Evolutionary conservation across 108 stramenopile genomes (phyloP).

Genomic region (Cyclotella atomus): DNA sequence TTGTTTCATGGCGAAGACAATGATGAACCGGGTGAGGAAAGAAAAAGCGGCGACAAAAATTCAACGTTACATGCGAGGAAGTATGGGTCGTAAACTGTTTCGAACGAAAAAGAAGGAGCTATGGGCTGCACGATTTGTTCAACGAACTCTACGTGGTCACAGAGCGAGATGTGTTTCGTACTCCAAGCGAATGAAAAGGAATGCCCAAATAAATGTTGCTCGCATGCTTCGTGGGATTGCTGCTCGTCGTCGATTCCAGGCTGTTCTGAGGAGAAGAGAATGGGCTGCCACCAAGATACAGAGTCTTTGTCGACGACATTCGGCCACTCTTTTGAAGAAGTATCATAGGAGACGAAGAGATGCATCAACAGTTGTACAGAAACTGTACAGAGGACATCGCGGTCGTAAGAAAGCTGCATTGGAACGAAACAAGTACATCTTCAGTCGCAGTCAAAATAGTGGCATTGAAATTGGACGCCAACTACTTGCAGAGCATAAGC

Average conservation of each 20-base stretch:
- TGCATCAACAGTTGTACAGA: constrained; percentile 65
- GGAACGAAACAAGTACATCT: constrained; percentile 88
- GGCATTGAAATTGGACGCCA: constrained; percentile 91
- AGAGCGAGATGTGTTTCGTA: constrained; percentile 46
- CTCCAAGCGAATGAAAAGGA: constrained; percentile 39
- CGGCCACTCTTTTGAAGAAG: constrained; percentile 47
- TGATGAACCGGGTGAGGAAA: constrained; percentile 62
- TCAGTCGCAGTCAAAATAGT: constrained; percentile 79
- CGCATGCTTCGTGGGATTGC: constrained; percentile 62
- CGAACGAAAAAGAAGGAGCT: constrained; percentile 57
- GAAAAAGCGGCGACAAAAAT: constrained; percentile 64
- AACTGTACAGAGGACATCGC: constrained; percentile 67
- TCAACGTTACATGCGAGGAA: constrained; percentile 72
- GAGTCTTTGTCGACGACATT: constrained; percentile 57
- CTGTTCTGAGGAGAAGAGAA: constrained; percentile 47
- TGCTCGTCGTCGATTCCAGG: constrained; percentile 50
- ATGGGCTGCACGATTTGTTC: constrained; percentile 85
- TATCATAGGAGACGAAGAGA: constrained; percentile 43
- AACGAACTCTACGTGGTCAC: constrained; percentile 77
- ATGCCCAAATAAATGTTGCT: constrained; percentile 50
- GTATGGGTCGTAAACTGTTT: constrained; percentile 64
- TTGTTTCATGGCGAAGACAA: constrained; percentile 65
- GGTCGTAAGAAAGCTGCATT: constrained; percentile 68
- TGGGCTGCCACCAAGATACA: constrained; percentile 60
- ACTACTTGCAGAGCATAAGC: constrained; percentile 90